These are phyloP conservation scores for Trypanosomatidae sp. DNA, from an alignment of 208 protist genomes.

Conservation along the genomic window DNA sequence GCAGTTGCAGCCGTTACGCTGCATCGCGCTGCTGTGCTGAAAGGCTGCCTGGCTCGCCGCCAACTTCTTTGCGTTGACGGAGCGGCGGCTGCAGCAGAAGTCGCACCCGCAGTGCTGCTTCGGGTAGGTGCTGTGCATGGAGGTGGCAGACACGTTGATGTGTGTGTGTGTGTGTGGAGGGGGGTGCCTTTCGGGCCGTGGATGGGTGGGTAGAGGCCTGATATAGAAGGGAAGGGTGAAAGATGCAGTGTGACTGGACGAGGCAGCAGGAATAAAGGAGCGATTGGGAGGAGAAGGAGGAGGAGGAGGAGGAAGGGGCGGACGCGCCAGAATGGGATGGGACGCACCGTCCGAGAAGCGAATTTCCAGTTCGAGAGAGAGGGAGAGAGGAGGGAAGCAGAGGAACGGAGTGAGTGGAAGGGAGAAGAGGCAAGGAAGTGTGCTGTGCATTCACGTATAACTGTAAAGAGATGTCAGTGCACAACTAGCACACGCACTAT, in stretches of 20 bases:
- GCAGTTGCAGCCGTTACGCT: slow-evolving; percentile 62
- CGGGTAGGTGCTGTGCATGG: slow-evolving; percentile 31
- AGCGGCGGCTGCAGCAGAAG: slow-evolving; percentile 82
- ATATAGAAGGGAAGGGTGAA: not conserved
- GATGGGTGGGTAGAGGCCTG: no score
- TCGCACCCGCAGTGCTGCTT: slow-evolving; percentile 85
- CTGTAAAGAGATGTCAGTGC: not conserved
- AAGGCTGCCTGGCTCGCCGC: slow-evolving; percentile 42
- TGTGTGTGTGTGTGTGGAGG: not conserved
- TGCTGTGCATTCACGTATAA: not conserved
- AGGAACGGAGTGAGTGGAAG: not conserved
- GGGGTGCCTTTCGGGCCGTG: not conserved
- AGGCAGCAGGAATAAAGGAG: not conserved
- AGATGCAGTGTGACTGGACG: not conserved
- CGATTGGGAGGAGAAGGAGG: not conserved
- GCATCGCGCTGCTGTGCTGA: slow-evolving; percentile 25
- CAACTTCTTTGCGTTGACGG: slow-evolving; percentile 78
- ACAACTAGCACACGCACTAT: not conserved
- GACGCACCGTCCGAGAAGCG: not conserved
- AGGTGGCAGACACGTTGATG: slow-evolving; percentile 52
- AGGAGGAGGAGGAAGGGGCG: no score
- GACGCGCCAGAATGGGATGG: not conserved
- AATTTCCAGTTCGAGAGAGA: not conserved
- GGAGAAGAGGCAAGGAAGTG: not conserved
- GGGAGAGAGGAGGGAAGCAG: not conserved